Percentiles rank a stretch among this genome's conserved stretches.
These are phyloP conservation scores for Psidium friedrichsthalianum DNA, from an alignment of 345 rosid genomes.

Conservation along the genomic window DNA sequence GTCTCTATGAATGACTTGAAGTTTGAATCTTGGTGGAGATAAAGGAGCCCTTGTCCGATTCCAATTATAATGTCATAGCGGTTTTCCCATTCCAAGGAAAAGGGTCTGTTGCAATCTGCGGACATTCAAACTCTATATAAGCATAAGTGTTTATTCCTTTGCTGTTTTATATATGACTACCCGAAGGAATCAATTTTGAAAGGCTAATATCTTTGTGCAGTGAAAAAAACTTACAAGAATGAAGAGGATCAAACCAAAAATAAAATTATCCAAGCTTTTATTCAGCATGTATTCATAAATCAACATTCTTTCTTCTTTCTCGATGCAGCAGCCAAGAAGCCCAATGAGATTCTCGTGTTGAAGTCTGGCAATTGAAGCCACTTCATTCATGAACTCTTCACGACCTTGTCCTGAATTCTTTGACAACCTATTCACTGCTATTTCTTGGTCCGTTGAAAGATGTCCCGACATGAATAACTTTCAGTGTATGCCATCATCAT, in stretches of 20 bases:
- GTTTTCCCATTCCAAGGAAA: conserved; percentile 13
- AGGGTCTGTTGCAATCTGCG: conserved; percentile 19
- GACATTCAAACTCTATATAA: background rate
- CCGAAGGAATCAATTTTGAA: background rate
- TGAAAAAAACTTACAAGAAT: background rate
- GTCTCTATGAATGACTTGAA: conserved; percentile 46
- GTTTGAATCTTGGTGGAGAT: conserved; percentile 40
- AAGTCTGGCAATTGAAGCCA: conserved; percentile 19
- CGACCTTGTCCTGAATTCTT: conserved; percentile 21
- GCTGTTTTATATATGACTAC: background rate
- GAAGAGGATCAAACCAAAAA: conserved; percentile 13
- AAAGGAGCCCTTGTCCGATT: conserved; percentile 42
- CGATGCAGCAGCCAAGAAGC: conserved; percentile 23
- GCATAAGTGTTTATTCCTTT: background rate
- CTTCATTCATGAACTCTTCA: conserved; percentile 26
- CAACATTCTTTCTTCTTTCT: conserved; percentile 19
- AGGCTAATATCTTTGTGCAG: background rate
- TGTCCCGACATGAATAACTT: conserved; percentile 4
- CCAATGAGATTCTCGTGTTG: conserved; percentile 33
- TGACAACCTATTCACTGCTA: conserved; percentile 34
- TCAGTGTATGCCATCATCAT: background rate
- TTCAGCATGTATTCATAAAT: conserved; percentile 24
- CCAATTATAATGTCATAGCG: conserved; percentile 27
- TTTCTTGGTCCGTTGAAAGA: conserved; percentile 15
- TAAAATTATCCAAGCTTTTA: conserved; percentile 19